phyloP scores from a whole-genome alignment of 371 early-diverging fungal genomes.

The Apophysomyces sp. region DNA sequence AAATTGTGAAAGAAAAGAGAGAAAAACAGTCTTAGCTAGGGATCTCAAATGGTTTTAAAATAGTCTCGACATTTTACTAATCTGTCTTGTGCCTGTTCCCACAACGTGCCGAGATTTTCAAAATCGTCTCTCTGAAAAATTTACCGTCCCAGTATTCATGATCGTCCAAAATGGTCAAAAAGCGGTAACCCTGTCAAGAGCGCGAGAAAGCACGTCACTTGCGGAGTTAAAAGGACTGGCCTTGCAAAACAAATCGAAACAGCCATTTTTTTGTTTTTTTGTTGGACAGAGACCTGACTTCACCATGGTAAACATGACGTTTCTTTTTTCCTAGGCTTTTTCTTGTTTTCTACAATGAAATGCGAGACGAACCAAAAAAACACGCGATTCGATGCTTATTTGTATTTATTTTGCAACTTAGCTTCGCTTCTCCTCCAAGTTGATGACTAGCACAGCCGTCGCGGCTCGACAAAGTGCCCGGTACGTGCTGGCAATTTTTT shows the following conservation, averaged over 20 bases:
- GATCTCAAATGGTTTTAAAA: no score
- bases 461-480: constrained; percentile 39
- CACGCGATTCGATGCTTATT: neutral
- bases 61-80: no score
- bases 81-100: no score
- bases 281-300: neutral
- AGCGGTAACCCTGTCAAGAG: neutral
- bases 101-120: no score
- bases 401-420: constrained; percentile 9
- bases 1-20: no score
- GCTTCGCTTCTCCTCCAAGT: constrained; percentile 47
- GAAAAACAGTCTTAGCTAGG: no score
- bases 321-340: neutral
- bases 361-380: no score
- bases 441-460: constrained; percentile 27
- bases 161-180: no score
- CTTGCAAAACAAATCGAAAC: neutral
- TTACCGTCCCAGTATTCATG: no score
- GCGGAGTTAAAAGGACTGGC: neutral
- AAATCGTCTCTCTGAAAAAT: no score
- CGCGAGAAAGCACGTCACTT: neutral
- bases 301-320: neutral
- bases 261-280: neutral
- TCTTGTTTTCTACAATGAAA: no score
- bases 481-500: constrained; percentile 15